phyloP scores from a whole-genome alignment of 1,284 basidiomycete species.

The Naganishia cerealis region DNA sequence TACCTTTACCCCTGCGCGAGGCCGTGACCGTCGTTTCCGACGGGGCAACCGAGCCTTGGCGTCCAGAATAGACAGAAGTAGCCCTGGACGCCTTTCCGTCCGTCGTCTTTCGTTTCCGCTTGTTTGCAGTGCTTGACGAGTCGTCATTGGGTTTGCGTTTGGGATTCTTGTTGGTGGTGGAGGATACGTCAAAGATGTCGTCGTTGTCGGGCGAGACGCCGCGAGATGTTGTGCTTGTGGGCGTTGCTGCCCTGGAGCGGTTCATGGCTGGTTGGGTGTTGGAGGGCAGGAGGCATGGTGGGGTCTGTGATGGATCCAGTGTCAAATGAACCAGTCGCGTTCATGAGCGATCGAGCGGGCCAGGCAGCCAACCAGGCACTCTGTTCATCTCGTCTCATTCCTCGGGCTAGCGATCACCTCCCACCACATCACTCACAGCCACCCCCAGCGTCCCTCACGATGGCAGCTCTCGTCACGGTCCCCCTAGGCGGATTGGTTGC shows the following conservation, averaged over 20 bases:
- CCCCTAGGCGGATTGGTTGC: conserved; percentile 17
- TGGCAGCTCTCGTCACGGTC: conserved; percentile 22
- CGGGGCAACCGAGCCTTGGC: conserved; percentile 19
- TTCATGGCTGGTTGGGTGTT: neutral
- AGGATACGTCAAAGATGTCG: conserved; percentile 17
- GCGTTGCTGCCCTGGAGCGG: conserved; percentile 20
- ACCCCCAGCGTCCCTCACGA: neutral
- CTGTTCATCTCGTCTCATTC: too few relatives aligned
- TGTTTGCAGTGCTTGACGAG: conserved; percentile 5
- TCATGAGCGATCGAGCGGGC: conserved; percentile 10
- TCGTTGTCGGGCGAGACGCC: conserved; percentile 15
- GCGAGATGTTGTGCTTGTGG: conserved; percentile 17
- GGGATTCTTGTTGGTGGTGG: neutral
- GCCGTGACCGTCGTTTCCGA: conserved; percentile 10
- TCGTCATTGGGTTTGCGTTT: conserved; percentile 20
- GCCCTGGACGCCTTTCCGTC: conserved; percentile 12
- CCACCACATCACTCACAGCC: neutral
- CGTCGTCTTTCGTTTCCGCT: conserved; percentile 10
- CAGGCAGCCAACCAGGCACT: neutral
- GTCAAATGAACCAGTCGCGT: neutral
- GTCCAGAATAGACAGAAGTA: conserved; percentile 19
- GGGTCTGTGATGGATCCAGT: neutral
- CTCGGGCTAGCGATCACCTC: neutral
- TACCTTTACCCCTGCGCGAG: conserved; percentile 7
- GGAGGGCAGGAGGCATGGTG: neutral